Base-by-base conservation (phyloP, 495 filamentous ascomycete species). In the Hypoxylon intermedium region DNA sequence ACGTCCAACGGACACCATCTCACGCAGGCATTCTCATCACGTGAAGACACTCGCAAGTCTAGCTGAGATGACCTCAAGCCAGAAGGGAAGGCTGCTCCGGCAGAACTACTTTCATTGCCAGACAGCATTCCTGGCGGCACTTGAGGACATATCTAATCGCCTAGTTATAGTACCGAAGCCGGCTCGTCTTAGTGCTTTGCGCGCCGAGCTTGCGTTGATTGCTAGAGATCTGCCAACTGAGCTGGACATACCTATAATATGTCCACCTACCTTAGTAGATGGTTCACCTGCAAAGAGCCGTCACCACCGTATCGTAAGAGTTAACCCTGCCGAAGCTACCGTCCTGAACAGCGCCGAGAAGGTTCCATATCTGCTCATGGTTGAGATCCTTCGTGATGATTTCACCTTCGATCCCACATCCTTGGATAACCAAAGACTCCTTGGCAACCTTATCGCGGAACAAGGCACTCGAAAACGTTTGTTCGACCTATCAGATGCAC, bases 261-360 rank as follows among this genome's bases (percentile, higher is more conserved):
- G 85, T 62, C 89, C 88, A 12, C 83, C 88, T 4, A 83, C 81
- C 0, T 72, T 90, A 19, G 80, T 84, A 11, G 84, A 87, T 72
- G 87, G 85, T 9, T 78, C 79, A 3, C 82, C 87, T 4, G 77
- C 82, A 7, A 82, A 81, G 53, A 90, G 87, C 52, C 78, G 79
- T 26, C 89, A 91, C 61, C 88, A 91, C 68, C 83, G 88, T 23
- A 85, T 91, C 31, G 89, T 91, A 18, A 80, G 88, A 30, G 74
- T 91, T 24, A 91, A 90, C 67, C 88, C 88, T 30, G 88, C 89
- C 7, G 88, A 91, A 72, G 85, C 88, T 12, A 90, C 87, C 3
- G 89, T 90, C 31, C 65, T 91, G 44, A 91, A 91, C 69, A 91
- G 89, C 62, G 88, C 88, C 6, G 89, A 91, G 64, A 85, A 88